A percentile compares a stretch with the other conserved stretches of the same genome.
Conservation (phyloP, 768 basidiomycete genomes). For the Tulasnella sp. region DNA sequence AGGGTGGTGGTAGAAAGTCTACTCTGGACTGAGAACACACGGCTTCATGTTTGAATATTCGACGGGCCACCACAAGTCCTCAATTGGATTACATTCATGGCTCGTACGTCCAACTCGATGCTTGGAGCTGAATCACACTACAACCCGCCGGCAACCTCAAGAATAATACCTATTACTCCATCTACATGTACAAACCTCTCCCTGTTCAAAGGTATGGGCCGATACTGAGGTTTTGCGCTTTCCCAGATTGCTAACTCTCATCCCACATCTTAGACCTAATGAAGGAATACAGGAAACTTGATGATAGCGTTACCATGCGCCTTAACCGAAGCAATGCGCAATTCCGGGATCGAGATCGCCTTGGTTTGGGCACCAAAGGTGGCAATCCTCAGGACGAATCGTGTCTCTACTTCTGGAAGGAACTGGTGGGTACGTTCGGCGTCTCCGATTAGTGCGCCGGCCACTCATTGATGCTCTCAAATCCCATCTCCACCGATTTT, state of each 20-base stretch:
- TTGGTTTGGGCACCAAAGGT: constrained; percentile 29
- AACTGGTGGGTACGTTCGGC: constrained; percentile 49
- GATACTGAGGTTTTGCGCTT: not conserved
- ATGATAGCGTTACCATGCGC: constrained; percentile 72
- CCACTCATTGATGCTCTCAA: constrained; percentile 16
- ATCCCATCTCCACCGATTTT: constrained; percentile 20
- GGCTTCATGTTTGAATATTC: too few relatives aligned
- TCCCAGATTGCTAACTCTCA: constrained; percentile 1
- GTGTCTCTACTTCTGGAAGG: constrained; percentile 66
- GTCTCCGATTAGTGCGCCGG: constrained; percentile 24
- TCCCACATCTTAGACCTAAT: constrained; percentile 48
- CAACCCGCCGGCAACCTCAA: constrained; percentile 46
- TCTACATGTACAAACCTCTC: constrained; percentile 65
- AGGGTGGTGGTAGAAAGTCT: too few relatives aligned
- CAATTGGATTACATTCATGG: too few relatives aligned
- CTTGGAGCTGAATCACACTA: constrained; percentile 64
- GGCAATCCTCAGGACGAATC: constrained; percentile 58
- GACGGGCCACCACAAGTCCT: too few relatives aligned
- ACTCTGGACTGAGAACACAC: too few relatives aligned
- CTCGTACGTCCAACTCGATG: not conserved
- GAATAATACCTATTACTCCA: constrained; percentile 60
- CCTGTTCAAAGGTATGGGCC: constrained; percentile 56
- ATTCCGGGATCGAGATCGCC: constrained; percentile 60
- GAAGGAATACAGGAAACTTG: constrained; percentile 68
- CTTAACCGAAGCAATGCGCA: constrained; percentile 69